Conservation (phyloP, 768 basidiomycete species). For the Termitomyces sp. region DNA sequence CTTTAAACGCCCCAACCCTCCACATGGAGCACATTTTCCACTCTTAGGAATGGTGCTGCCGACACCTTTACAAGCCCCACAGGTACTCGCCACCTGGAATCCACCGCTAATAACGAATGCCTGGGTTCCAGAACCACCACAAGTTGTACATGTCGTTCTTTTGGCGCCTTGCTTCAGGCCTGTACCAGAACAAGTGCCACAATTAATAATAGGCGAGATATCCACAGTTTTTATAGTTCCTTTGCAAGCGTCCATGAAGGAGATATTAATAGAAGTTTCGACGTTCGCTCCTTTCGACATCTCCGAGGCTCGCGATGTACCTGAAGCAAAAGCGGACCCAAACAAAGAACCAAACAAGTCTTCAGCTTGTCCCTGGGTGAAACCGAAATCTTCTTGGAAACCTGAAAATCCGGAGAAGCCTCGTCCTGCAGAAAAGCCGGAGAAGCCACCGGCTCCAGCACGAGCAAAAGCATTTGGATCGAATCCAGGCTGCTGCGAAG, state of each 20-base stretch:
- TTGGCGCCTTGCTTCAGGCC: constrained; percentile 87
- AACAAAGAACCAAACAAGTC: constrained; percentile 90
- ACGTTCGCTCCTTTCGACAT: constrained; percentile 72
- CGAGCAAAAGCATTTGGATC: constrained; percentile 78
- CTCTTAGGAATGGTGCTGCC: constrained; percentile 77
- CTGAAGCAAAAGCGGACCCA: constrained; percentile 51
- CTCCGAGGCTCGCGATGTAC: constrained; percentile 35
- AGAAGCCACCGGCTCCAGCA: constrained; percentile 40
- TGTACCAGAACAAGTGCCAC: constrained; percentile 76
- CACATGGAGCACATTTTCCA: constrained; percentile 74
- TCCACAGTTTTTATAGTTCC: constrained; percentile 74
- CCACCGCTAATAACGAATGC: constrained; percentile 90
- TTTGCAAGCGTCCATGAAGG: constrained; percentile 94
- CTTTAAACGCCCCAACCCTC: constrained; percentile 85
- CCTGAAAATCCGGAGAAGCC: constrained; percentile 69
- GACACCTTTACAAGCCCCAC: constrained; percentile 72
- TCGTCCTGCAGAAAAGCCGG: constrained; percentile 20
- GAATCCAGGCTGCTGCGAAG: constrained; percentile 92
- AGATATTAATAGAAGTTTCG: constrained; percentile 67
- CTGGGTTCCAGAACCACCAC: constrained; percentile 81
- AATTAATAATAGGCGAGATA: constrained; percentile 78
- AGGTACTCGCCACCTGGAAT: constrained; percentile 96
- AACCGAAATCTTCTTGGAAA: constrained; percentile 70
- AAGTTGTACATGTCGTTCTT: constrained; percentile 70
- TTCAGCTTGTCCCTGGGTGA: constrained; percentile 41